These are phyloP conservation scores for Pleodorina starrii DNA, from an alignment of 139 green algal species.

Conservation along the genomic window DNA sequence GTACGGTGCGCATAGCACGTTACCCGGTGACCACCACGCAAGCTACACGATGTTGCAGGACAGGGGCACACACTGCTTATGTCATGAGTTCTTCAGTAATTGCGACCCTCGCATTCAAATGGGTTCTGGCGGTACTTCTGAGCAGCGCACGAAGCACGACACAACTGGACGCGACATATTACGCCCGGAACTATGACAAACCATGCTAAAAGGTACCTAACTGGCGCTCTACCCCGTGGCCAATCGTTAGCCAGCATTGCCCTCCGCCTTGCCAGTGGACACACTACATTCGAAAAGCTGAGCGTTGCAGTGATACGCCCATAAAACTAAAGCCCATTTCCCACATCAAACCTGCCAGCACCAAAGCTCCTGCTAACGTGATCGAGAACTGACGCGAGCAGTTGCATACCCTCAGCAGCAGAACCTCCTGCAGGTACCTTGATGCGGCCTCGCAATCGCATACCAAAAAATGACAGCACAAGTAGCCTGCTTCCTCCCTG, in stretches of 20 bases:
- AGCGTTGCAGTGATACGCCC: too few species aligned
- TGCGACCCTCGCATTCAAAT: not conserved
- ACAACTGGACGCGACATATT: too few species aligned
- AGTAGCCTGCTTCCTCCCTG: too few species aligned
- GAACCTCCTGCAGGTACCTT: slow-evolving; percentile 3
- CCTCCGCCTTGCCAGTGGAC: not conserved
- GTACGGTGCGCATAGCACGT: too few species aligned
- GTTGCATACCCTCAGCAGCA: not conserved
- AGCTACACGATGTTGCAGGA: not conserved
- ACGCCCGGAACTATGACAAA: too few species aligned
- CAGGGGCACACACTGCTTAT: slow-evolving; percentile 1
- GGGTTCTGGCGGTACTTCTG: too few species aligned
- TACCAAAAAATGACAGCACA: not conserved
- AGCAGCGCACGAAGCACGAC: too few species aligned
- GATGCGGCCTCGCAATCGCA: not conserved
- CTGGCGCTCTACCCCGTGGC: too few species aligned
- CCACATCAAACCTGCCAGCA: slow-evolving; percentile 3
- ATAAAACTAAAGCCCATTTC: not conserved
- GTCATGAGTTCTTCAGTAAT: slow-evolving; percentile 24
- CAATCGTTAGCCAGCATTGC: not conserved
- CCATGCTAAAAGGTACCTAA: too few species aligned
- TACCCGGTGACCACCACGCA: not conserved
- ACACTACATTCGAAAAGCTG: not conserved
- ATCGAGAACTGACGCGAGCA: not conserved
- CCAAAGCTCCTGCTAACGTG: slow-evolving; percentile 7